Base-by-base conservation (phyloP, 2,329 filamentous ascomycete genomes). In the Hirsutella minnesotensis region DNA sequence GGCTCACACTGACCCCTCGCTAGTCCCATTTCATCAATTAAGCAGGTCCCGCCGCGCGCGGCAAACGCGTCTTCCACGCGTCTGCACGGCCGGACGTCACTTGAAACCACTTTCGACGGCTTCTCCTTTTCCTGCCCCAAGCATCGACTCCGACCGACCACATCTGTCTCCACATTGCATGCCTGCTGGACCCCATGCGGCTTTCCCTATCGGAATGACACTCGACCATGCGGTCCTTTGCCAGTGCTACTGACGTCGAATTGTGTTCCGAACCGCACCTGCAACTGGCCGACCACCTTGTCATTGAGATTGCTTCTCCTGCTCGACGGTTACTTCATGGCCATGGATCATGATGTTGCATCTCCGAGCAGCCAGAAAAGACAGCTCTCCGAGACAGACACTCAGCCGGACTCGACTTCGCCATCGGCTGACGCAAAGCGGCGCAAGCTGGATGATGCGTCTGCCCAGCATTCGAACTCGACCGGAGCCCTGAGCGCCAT, bases 401-500 rank as follows among this genome's bases (percentile, higher is more conserved):
- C 30, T 31, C 51, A 56, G 13, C 47, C 49, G 18, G 44, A 46
- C 15, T 44, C 49, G n/a, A 58, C 56, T 33, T 56, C 58, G 19
- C 38, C 51, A 4, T 44, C 58, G 7, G 46, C n/a, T n/a, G n/a
- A n/a, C n/a, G n/a, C 51, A 46, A 63, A 63, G 49, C 58, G 54
- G 27, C 55, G 53, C 38, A 57, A 51, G 45, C 42, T 63, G n/a
- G 57, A 61, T 33, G 52, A 53, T 29, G 46, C 51, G 9, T 46
- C 47, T 7, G 44, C 50, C 9, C 46, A 44, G 39, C 52, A 54
- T 7, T 49, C 56, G 4, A 56, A 56, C 15, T 54, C 58, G 3
- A 56, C 60, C 2, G 56, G 51, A 19, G 54, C 57, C 3, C 47
- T 61, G 31, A 53, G 55, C 21, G 53, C 53, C 38, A 58, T 62